Base-by-base conservation (phyloP, 176 grass and related monocot species). In the Cenchrus americanus region DNA sequence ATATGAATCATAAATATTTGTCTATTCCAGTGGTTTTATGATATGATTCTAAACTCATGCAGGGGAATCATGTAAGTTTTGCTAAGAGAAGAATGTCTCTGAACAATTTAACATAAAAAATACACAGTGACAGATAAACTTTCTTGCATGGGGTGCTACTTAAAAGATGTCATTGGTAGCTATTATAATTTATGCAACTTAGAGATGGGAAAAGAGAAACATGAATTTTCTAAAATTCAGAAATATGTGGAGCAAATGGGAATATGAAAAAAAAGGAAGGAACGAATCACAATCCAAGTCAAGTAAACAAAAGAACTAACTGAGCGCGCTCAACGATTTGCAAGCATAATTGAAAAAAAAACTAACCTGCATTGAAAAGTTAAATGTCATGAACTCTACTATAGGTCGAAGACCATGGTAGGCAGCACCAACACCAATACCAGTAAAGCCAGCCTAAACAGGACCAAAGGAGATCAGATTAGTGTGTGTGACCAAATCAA, bases 321-420 rank as follows among this genome's bases (percentile, higher is more conserved):
- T 49, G 52, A 59, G 15, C 14, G 14, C 3, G 10, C 34, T 58
- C 37, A 50, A 1, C 34, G 11, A 52, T 80, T 51, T 34, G 19
- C 47, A 68, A 30, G 68, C 7, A 8, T 68, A 0, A 34, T 51
- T 40, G 59, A 80, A 76, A 24, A 48, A 80, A 76, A 24, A 48
- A 55, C 69, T 84, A 58, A 92, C 93, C 96, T 99, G 96, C 96
- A 99, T 99, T 6, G 96, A 99, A 82, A 99, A 99, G 64, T 99
- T 99, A 77, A 99, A 99, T 66, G 93, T 99, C 96, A 96, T 99
- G 83, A 99, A 99, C 72, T 99, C 96, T 27, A 99, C 87, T 11
- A 99, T 66, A 63, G 96, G 96, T 54, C 92, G 79, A 84, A 99
- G 93, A 88, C 96, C 96, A 87, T 96, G 86, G 58, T 96, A 99